A percentile compares a stretch with the other conserved stretches of the same genome.
These are phyloP conservation scores for Globisporangium mamillatum DNA, from an alignment of 352 stramenopile species.

Conservation along the genomic window DNA sequence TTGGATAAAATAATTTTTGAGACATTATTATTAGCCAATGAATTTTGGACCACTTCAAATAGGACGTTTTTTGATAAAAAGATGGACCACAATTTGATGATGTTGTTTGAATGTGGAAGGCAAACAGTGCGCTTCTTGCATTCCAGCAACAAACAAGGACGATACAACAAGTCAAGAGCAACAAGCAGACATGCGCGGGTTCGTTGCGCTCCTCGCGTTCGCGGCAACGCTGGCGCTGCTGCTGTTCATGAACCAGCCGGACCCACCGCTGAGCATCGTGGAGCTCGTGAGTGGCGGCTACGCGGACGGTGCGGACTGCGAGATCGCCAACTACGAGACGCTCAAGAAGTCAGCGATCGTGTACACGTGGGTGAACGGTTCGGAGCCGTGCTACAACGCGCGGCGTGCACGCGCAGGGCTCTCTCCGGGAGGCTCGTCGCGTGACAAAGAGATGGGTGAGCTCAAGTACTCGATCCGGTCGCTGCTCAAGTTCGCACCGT, in stretches of 20 bases:
- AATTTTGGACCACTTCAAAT: no score
- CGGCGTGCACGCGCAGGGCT: slow-evolving; percentile 49
- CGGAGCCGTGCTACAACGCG: slow-evolving; percentile 74
- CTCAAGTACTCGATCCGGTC: slow-evolving; percentile 86
- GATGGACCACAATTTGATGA: no score
- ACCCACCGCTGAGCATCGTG: slow-evolving; percentile 45
- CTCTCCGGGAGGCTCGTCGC: slow-evolving; percentile 53
- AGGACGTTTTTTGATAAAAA: no score
- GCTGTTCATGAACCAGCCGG: slow-evolving; percentile 45
- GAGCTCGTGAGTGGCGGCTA: slow-evolving; percentile 47
- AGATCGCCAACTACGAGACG: slow-evolving; percentile 65
- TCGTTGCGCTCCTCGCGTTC: slow-evolving; percentile 50
- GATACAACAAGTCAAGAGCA: not conserved
- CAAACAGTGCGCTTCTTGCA: not conserved
- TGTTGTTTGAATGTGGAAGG: not conserved
- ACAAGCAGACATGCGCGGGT: slow-evolving; percentile 30
- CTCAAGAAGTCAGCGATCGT: slow-evolving; percentile 69
- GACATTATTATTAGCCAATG: no score
- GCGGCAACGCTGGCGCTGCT: slow-evolving; percentile 41
- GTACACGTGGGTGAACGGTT: slow-evolving; percentile 87
- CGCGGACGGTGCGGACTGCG: slow-evolving; percentile 38
- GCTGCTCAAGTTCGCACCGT: slow-evolving; percentile 75
- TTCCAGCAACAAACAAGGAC: not conserved
- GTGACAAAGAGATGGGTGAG: slow-evolving; percentile 84
- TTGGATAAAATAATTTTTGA: no score